phyloP scores from a whole-genome alignment of 352 stramenopile genomes.

The Globisporangium solare region DNA sequence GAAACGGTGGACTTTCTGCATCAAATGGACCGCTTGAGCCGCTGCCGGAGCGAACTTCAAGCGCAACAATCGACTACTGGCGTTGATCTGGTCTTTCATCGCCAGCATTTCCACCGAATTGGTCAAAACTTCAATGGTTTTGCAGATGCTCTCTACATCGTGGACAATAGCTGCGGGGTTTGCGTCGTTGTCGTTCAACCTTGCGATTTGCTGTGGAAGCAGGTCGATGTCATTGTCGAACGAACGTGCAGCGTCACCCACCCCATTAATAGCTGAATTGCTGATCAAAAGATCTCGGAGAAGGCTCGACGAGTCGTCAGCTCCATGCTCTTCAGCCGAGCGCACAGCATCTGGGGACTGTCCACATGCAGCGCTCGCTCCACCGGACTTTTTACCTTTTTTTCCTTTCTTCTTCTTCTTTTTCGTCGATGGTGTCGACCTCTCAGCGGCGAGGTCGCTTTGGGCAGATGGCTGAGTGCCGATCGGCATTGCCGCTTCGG shows the following conservation, averaged over 20 bases:
- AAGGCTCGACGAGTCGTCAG: neutral
- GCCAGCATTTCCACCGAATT: neutral
- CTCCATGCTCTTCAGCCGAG: neutral
- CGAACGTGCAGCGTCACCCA: neutral
- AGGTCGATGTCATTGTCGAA: neutral
- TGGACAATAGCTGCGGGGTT: neutral
- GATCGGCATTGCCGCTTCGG: no score
- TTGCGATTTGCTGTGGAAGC: neutral
- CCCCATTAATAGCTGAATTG: slow-evolving; percentile 7
- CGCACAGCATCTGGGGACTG: no score
- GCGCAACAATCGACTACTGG: slow-evolving; percentile 4
- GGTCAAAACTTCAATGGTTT: neutral
- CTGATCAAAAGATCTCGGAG: slow-evolving; percentile 13
- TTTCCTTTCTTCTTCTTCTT: slow-evolving; percentile 14
- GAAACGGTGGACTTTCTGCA: slow-evolving; percentile 25
- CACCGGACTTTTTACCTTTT: neutral
- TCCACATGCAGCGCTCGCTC: no score
- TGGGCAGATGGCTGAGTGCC: no score
- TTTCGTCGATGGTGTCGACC: slow-evolving; percentile 18
- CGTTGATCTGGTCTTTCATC: slow-evolving; percentile 4
- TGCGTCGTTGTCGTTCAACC: neutral
- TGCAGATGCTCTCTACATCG: neutral
- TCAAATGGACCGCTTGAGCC: slow-evolving; percentile 18
- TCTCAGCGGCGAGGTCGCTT: no score
- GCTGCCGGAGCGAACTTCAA: slow-evolving; percentile 3